A percentile compares a stretch with the other conserved stretches of the same genome.
Conservation (phyloP, 305 asterid species). For the Rubia peregrina region DNA sequence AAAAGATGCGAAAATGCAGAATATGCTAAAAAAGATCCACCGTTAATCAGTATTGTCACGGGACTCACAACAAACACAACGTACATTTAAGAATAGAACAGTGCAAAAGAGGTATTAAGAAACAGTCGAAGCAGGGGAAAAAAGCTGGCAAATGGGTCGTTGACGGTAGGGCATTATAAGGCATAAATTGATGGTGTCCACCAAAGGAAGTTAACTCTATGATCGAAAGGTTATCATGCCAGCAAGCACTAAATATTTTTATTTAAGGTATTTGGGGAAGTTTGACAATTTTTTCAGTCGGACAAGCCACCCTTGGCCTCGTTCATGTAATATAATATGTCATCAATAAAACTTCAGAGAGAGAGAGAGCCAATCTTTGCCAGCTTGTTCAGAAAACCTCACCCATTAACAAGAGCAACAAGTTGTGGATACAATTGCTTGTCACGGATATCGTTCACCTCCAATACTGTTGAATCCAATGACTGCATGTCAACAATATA, state of each 20-base stretch:
- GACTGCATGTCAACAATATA: conserved; percentile 98
- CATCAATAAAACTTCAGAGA: neutral
- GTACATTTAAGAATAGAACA: neutral
- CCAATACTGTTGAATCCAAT: conserved; percentile 81
- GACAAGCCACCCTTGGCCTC: neutral
- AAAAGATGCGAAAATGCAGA: neutral
- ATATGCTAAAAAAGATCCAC: neutral
- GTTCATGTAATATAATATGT: neutral
- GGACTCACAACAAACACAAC: neutral
- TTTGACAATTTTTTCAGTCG: neutral
- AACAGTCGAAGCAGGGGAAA: neutral
- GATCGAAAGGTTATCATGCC: neutral
- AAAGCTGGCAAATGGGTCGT: neutral
- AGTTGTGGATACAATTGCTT: conserved; percentile 86
- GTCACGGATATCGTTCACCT: conserved; percentile 91
- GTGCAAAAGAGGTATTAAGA: neutral
- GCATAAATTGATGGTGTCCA: neutral
- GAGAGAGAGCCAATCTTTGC: neutral
- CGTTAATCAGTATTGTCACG: neutral
- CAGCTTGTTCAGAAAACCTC: conserved; percentile 22
- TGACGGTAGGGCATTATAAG: neutral
- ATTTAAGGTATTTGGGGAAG: neutral
- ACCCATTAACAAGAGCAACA: conserved; percentile 81
- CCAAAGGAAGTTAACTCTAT: neutral
- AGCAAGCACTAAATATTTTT: neutral